Evolutionary conservation across 192 early-diverging fungal species (phyloP).

Genomic region (Phlyctochytrium planicorne): DNA sequence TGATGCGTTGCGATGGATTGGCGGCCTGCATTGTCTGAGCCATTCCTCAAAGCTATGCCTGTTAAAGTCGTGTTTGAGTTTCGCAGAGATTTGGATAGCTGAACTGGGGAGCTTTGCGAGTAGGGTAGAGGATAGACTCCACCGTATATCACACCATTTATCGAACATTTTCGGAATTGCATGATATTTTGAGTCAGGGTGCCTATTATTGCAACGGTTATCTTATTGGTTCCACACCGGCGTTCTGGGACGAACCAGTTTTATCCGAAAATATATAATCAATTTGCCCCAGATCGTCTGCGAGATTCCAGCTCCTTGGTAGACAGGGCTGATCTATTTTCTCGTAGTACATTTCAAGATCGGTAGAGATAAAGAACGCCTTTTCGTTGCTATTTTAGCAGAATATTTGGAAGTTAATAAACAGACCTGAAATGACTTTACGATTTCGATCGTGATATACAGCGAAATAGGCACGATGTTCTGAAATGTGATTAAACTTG

Average conservation of each 20-base stretch:
- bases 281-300: conserved; percentile 92
- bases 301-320: conserved; percentile 82
- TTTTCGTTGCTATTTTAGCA: conserved; percentile 14
- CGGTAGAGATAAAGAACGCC: conserved; percentile 89
- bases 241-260: conserved; percentile 51
- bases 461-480: conserved; percentile 96
- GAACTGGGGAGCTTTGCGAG: neutral
- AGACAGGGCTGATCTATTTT: conserved; percentile 73
- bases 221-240: neutral
- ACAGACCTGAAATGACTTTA: conserved; percentile 79
- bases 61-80: neutral
- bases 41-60: neutral
- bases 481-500: conserved; percentile 86
- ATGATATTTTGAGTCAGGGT: conserved; percentile 96
- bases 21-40: neutral
- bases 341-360: conserved; percentile 88
- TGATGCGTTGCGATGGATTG: too few relatives aligned
- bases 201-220: conserved; percentile 37
- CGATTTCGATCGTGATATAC: conserved; percentile 90
- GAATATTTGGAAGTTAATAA: neutral
- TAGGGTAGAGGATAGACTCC: conserved; percentile 13
- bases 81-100: neutral
- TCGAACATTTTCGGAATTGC: conserved; percentile 91
- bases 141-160: conserved; percentile 83
- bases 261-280: conserved; percentile 98